A percentile compares a stretch with the other conserved stretches of the same genome.
phyloP scores from a whole-genome alignment of 73 alveolate species.

The Paramecium primaurelia region DNA sequence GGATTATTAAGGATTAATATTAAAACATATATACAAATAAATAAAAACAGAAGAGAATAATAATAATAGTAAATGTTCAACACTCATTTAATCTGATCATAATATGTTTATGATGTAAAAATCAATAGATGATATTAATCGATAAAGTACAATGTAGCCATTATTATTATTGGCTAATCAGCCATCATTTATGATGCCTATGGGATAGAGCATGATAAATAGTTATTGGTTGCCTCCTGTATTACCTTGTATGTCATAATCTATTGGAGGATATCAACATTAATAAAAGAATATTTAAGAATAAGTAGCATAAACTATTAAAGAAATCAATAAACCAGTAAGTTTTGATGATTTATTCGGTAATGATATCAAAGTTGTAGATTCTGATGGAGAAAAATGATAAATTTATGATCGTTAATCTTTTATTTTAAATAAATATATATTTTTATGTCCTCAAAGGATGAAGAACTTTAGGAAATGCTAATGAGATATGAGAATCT shows the following conservation, averaged over 20 bases:
- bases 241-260: neutral
- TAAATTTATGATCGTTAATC: conserved; percentile 21
- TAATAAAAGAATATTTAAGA: neutral
- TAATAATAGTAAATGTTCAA: neutral
- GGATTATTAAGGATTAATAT: neutral
- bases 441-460: neutral
- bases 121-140: neutral
- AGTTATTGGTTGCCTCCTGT: conserved; percentile 45
- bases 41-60: neutral
- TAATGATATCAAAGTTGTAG: conserved; percentile 11
- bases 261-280: conserved; percentile 12
- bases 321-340: neutral
- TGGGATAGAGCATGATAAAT: conserved; percentile 12
- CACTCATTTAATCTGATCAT: neutral
- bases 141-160: neutral
- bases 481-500: neutral
- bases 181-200: conserved; percentile 22
- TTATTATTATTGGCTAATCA: neutral
- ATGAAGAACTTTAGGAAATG: neutral
- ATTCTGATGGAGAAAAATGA: conserved; percentile 36
- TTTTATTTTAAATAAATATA: neutral
- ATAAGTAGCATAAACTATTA: neutral
- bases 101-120: neutral
- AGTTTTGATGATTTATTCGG: conserved; percentile 15
- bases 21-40: neutral